Base-by-base conservation (phyloP, 2,329 filamentous ascomycete species). In the Westerdykella aurantiaca region DNA sequence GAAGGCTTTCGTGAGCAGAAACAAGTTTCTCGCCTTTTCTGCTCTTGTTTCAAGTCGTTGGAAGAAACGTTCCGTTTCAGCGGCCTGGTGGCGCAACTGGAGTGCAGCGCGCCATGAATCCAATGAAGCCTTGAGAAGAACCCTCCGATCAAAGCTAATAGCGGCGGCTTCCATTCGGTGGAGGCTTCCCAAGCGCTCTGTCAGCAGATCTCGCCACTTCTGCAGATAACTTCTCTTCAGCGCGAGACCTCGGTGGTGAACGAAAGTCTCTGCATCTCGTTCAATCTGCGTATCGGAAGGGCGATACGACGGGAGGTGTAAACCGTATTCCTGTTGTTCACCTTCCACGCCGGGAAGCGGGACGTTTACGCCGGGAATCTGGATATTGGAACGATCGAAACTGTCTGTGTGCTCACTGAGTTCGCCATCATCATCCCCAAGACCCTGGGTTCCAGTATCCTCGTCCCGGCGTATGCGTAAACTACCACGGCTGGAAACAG, bases 1-100 rank as follows among this genome's bases (percentile, higher is more conserved):
- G 44, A 87, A 81, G 2, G 79, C 76, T 60, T 81, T 83, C 3
- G 75, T 78, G 45, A 84, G 64, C 6, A 88, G 71, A 53, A 81
- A 84, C 10, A 85, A 67, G 57, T 85, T 76, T 46, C 85, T 78
- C 37, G 83, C 82, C 52, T 78, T 76, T 1, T 70, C 72, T 23
- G 84, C 84, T 37, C 81, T 77, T 40, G 68, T 71, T 59, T 83
- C 80, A 13, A 82, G 67, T 39, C 74, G 72, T 14, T 69, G 69
- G 51, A 76, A 81, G 51, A 79, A 81, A 31, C 66, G 68, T 39
- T 78, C 71, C 6, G 72, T 78, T 50, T 76, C 72, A 17, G 58
- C 64, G 12, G 52, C 61, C 37, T 71, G 70, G 11, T 66, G 68
- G 44, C 69, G 73, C 2, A 52, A 42, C 6, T 54, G 58, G 10